phyloP scores from a whole-genome alignment of 768 basidiomycete species.

The Hydnomerulius pinastri region DNA sequence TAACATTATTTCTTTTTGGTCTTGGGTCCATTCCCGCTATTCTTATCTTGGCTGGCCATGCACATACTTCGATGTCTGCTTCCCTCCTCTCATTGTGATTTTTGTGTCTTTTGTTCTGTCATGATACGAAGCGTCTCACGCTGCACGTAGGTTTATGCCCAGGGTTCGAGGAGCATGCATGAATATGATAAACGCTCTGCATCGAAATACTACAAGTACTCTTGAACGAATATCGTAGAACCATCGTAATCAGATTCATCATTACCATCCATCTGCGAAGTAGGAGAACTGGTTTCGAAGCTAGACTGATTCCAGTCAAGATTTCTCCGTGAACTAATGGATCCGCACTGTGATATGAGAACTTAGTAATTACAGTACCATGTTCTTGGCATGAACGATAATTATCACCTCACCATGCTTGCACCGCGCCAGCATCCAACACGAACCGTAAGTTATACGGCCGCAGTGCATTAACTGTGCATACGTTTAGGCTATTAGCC shows the following conservation, averaged over 20 bases:
- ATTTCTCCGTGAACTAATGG: too few relatives aligned
- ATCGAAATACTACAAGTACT: slow-evolving; percentile 30
- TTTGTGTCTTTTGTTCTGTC: slow-evolving; percentile 21
- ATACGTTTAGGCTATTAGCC: too few relatives aligned
- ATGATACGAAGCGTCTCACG: slow-evolving; percentile 11
- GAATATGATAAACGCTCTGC: slow-evolving; percentile 18
- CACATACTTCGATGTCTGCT: slow-evolving; percentile 20
- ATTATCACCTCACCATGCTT: too few relatives aligned
- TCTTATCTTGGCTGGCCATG: slow-evolving; percentile 31
- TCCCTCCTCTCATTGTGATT: background rate
- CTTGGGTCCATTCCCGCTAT: slow-evolving; percentile 15
- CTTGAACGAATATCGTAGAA: slow-evolving; percentile 28
- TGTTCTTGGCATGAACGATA: too few relatives aligned
- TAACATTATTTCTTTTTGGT: slow-evolving; percentile 32
- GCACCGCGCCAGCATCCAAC: too few relatives aligned
- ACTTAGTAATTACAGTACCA: too few relatives aligned
- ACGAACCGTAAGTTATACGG: too few relatives aligned
- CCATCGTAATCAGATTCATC: slow-evolving; percentile 25
- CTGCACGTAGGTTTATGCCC: slow-evolving; percentile 26
- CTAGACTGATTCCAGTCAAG: too few relatives aligned
- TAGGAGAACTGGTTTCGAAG: too few relatives aligned
- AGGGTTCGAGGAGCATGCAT: slow-evolving; percentile 28
- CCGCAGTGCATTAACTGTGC: too few relatives aligned
- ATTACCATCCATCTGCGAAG: too few relatives aligned
- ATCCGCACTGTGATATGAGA: too few relatives aligned